Conservation (phyloP, 345 rosid genomes). For the Pistacia integerrima region DNA sequence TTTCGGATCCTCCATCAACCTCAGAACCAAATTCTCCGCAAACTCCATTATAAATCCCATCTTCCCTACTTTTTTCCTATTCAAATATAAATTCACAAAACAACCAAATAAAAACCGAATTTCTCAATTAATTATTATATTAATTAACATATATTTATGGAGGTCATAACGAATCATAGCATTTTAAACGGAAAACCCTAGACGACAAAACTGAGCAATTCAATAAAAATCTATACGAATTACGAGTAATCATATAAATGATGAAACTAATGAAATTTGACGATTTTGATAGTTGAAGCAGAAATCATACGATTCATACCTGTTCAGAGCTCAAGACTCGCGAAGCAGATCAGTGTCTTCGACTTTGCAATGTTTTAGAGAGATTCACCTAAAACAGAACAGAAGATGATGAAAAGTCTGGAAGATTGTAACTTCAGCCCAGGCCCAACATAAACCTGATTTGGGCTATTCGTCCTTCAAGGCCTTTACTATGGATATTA, state of each 20-base stretch:
- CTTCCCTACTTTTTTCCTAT: constrained; percentile 14
- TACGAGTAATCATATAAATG: neutral
- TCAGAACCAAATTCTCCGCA: constrained; percentile 82
- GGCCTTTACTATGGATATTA: too few species aligned
- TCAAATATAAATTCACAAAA: neutral
- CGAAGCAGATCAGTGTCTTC: neutral
- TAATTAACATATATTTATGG: neutral
- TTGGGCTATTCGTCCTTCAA: neutral
- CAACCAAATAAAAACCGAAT: neutral
- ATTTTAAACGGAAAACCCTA: constrained; percentile 14
- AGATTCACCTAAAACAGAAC: neutral
- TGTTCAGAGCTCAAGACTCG: neutral
- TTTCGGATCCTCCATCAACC: constrained; percentile 94
- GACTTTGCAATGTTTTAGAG: neutral
- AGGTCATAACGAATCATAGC: neutral
- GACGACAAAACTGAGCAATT: neutral
- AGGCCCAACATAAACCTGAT: neutral
- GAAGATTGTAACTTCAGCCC: neutral
- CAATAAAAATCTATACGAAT: neutral
- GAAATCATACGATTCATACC: neutral
- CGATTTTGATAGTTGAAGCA: neutral
- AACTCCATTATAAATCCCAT: constrained; percentile 96
- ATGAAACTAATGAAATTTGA: neutral
- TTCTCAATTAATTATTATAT: neutral
- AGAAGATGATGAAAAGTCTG: neutral